Base-by-base conservation (phyloP, 2,329 filamentous ascomycete species). In the Paradendryphiella salina region DNA sequence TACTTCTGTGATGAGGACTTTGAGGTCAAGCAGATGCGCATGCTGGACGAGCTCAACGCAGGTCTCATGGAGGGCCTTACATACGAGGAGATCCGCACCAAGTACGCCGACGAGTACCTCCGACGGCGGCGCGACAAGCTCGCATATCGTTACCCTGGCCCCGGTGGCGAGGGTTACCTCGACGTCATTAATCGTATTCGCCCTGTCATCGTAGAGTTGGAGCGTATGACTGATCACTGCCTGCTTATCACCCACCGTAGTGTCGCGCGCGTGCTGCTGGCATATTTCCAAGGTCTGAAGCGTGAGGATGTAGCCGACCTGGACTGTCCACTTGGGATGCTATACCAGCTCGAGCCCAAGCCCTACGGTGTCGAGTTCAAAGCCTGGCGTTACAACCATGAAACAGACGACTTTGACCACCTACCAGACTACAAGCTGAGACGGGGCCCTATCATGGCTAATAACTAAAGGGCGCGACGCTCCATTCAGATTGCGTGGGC, bases 301-400 rank as follows among this genome's bases (percentile, higher is more conserved):
- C 82, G 92, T 29, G 87, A 96, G 57, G 89, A 96, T 66, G 95
- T 99, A 54, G 93, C 94, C 10, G 90, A 96, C 64, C 82, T 99
- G 55, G 93, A 97, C 68, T 89, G 96, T 37, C 94, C 94, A 0
- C 79, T 99, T 40, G 94, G 94, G 14, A 92, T 96, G 80, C 80
- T 96, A 6, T 99, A 96, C 73, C 89, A 91, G 62, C 87, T 99
- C 39, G 93, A 99, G 74, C 94, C 94, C 28, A 96, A 96, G 80
- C 94, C 94, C 0, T 99, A 99, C 62, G 94, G 94, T 11, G 92
- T 96, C 51, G 93, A 96, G 54, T 96, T 97, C 77, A 93, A 96
- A 72, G 93, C 91, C 0, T 99, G 96, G 79, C 84, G 86, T 54
- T 99, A 96, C 77, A 89, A 96, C 69, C 83, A 89, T 56, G 79